These are phyloP conservation scores for Phyllosticta ampelicida DNA, from an alignment of 2,329 filamentous ascomycete genomes.

Conservation along the genomic window DNA sequence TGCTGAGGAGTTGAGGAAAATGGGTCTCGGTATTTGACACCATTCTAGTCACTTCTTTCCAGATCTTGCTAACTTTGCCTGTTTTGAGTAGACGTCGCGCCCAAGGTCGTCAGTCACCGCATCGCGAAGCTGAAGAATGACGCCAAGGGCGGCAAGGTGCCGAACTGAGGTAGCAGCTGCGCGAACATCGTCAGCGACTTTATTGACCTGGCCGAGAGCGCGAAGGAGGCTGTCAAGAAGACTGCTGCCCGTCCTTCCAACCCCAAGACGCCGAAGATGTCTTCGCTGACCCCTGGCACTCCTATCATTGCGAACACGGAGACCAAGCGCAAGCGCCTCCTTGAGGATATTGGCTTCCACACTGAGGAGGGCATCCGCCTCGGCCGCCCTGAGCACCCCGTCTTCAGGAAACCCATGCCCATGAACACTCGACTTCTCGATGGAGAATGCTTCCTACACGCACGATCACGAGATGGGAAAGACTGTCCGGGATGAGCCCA, in stretches of 20 bases:
- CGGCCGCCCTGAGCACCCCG: too few relatives aligned
- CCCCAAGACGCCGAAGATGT: background rate
- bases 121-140: constrained; percentile 10
- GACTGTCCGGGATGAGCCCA: too few relatives aligned
- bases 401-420: too few relatives aligned
- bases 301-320: background rate
- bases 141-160: background rate
- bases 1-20: constrained; percentile 10
- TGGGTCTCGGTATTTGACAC: constrained; percentile 5
- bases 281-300: too few relatives aligned
- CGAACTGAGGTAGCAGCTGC: background rate
- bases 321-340: background rate
- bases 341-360: background rate
- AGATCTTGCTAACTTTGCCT: background rate
- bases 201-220: background rate
- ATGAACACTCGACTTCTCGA: too few relatives aligned
- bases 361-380: too few relatives aligned
- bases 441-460: too few relatives aligned
- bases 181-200: background rate
- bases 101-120: constrained; percentile 12
- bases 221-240: background rate
- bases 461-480: too few relatives aligned
- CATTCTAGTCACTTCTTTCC: background rate
- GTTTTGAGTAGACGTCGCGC: constrained; percentile 7
- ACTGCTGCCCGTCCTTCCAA: background rate